Evolutionary conservation across 2,329 filamentous ascomycete species (phyloP).

Genomic region (Fusarium goolgardi): DNA sequence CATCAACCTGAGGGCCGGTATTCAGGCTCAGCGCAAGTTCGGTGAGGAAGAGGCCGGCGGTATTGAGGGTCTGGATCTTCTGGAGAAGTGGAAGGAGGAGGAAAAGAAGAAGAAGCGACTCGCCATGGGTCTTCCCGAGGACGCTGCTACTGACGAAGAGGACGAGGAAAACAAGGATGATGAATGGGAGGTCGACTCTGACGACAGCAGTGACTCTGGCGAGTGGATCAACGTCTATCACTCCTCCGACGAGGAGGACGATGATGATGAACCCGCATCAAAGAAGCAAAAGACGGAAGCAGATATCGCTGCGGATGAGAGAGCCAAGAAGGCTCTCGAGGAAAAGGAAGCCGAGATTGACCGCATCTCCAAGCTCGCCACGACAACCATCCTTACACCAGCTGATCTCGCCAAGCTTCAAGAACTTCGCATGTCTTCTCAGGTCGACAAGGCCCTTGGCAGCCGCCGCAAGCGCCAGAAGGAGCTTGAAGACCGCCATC

Average conservation of each 20-base stretch:
- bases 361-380: constrained; percentile 80
- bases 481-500: constrained; percentile 68
- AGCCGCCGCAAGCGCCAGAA: constrained; percentile 60
- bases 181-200: constrained; percentile 71
- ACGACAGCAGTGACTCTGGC: constrained; percentile 75
- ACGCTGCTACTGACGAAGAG: constrained; percentile 68
- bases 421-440: constrained; percentile 81
- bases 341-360: constrained; percentile 59
- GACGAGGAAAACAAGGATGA: constrained; percentile 67
- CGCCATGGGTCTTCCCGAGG: constrained; percentile 75
- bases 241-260: constrained; percentile 76
- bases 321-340: constrained; percentile 51
- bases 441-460: constrained; percentile 73
- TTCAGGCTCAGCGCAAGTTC: constrained; percentile 80
- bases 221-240: constrained; percentile 96
- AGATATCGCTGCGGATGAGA: constrained; percentile 54
- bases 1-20: constrained; percentile 80
- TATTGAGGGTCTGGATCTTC: constrained; percentile 91
- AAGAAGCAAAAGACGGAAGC: constrained; percentile 56
- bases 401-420: constrained; percentile 95
- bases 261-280: constrained; percentile 72
- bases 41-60: constrained; percentile 83
- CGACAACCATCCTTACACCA: constrained; percentile 91
- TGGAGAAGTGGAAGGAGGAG: constrained; percentile 94
- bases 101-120: constrained; percentile 79